Evolutionary conservation across 371 early-diverging fungal genomes (phyloP), one percentile per base, ranked within the genome.

Genomic region (Actinomucor elegans): DNA sequence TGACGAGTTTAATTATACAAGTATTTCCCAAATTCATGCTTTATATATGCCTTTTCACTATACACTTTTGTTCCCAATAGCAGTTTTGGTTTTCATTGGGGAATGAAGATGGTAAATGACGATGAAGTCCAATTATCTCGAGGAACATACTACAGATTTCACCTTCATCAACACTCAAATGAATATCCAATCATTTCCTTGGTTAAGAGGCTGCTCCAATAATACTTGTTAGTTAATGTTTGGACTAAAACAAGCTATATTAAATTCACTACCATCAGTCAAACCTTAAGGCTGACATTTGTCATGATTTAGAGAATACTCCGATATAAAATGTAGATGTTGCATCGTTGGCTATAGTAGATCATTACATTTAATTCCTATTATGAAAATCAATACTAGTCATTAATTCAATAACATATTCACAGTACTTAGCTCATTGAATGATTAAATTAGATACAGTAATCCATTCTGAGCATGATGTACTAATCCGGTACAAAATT

Each of bases 211-310:
- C 18, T 41, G 4, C 41, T 51, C 26, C 51, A 51, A 15, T 41
- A 51, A 20, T 51, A 41, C 21, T n/a, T n/a, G n/a, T 18, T 48
- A 35, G 42, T 51, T 12, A 28, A 49, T 27, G 28, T 26, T 17
- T 15, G 36, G 49, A 17, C 37, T 11, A 11, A 48, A 67, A 23
- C 55, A 67, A 44, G 32, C 23, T 8, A 20, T 31, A 12, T 36
- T 67, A 26, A 29, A 49, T 44, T 5, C 1, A 31, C 2, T n/a
- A 2, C 14, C 45, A 44, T 15, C 45, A 44, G 45, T 4, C 31
- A 29, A 29, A 31, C 5, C 27, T 44, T 28, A 3, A 31, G 2
- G 45, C 45, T 31, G 45, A 44, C 31, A 4, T 44, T 4, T 44
- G 31, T 31, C 2, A 8, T 44, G n/a, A n/a, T n/a, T n/a, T n/a